Conservation (phyloP, 2,329 filamentous ascomycete species). For the Fulvia fulva region DNA sequence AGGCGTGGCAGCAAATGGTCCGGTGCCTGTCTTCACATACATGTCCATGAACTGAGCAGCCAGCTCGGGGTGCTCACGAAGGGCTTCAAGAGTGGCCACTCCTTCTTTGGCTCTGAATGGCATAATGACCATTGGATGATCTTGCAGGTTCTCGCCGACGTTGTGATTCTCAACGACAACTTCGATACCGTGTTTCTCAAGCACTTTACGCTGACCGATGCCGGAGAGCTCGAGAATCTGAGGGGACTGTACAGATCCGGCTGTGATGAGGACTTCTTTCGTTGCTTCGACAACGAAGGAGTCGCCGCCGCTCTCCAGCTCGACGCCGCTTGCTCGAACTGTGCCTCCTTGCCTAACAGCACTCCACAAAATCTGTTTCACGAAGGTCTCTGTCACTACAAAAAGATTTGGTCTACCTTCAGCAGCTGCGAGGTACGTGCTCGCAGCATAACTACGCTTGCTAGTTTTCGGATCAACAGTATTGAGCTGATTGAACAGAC, state of each 20-base stretch:
- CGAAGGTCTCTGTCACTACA: constrained; percentile 28
- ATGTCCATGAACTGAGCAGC: background rate
- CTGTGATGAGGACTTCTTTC: constrained; percentile 37
- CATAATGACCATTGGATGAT: constrained; percentile 34
- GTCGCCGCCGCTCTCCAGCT: constrained; percentile 38
- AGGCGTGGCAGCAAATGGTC: background rate
- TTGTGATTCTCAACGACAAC: constrained; percentile 36
- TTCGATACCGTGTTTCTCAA: constrained; percentile 39
- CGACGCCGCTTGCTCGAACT: constrained; percentile 32
- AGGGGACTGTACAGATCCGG: constrained; percentile 50
- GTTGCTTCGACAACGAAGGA: constrained; percentile 36
- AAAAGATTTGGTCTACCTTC: constrained; percentile 24
- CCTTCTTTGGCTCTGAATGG: background rate
- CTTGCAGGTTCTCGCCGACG: constrained; percentile 50
- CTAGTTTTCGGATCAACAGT: constrained; percentile 9
- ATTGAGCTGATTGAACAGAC: background rate
- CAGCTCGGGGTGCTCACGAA: background rate
- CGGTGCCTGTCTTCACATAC: background rate
- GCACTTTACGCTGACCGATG: constrained; percentile 44
- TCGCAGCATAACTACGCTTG: constrained; percentile 29
- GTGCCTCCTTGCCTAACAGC: constrained; percentile 13
- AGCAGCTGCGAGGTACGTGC: constrained; percentile 28
- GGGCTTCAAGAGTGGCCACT: background rate
- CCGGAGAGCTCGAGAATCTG: constrained; percentile 53
- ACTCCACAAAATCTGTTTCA: constrained; percentile 22